Percentiles rank a stretch among this genome's conserved stretches.
These are phyloP conservation scores for Sporobolomyces pararoseus DNA, from an alignment of 768 basidiomycete species.

Conservation along the genomic window DNA sequence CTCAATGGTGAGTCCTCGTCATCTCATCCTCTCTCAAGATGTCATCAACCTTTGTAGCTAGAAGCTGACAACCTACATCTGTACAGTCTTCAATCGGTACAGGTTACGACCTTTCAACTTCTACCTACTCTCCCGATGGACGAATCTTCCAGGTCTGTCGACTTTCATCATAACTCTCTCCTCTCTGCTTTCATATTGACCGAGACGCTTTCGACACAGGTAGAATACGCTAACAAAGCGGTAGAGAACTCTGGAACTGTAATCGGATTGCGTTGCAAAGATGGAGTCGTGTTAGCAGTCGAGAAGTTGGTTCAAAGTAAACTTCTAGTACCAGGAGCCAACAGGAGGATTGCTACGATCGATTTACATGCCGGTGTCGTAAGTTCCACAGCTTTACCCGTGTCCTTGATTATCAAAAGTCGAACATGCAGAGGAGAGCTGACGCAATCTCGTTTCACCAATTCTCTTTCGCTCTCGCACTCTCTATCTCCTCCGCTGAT, in stretches of 20 bases:
- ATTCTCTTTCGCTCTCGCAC: too few relatives aligned
- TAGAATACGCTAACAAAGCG: slow-evolving; percentile 97
- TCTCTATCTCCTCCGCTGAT: background rate
- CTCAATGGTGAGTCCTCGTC: slow-evolving; percentile 18
- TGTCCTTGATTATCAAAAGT: background rate
- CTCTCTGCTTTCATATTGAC: background rate
- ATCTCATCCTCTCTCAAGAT: background rate
- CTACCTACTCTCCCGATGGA: slow-evolving; percentile 79
- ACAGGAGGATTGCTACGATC: slow-evolving; percentile 86
- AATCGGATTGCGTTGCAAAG: slow-evolving; percentile 91
- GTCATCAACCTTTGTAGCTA: background rate
- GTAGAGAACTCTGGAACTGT: slow-evolving; percentile 99
- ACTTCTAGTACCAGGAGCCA: slow-evolving; percentile 84
- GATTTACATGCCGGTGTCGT: slow-evolving; percentile 93
- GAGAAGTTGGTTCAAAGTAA: slow-evolving; percentile 97
- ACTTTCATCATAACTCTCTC: background rate
- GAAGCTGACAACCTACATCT: background rate
- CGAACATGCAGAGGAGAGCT: slow-evolving; percentile 8
- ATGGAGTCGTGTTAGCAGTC: slow-evolving; percentile 91
- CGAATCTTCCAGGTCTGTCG: slow-evolving; percentile 88
- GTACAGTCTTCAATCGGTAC: slow-evolving; percentile 93
- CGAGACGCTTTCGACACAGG: slow-evolving; percentile 53
- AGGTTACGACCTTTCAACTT: slow-evolving; percentile 93
- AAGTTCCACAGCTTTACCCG: slow-evolving; percentile 42
- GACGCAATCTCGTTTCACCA: background rate